A percentile compares a stretch with the other conserved stretches of the same genome.
Conservation (phyloP, 2,329 filamentous ascomycete genomes). For the Diplodia sapinea region DNA sequence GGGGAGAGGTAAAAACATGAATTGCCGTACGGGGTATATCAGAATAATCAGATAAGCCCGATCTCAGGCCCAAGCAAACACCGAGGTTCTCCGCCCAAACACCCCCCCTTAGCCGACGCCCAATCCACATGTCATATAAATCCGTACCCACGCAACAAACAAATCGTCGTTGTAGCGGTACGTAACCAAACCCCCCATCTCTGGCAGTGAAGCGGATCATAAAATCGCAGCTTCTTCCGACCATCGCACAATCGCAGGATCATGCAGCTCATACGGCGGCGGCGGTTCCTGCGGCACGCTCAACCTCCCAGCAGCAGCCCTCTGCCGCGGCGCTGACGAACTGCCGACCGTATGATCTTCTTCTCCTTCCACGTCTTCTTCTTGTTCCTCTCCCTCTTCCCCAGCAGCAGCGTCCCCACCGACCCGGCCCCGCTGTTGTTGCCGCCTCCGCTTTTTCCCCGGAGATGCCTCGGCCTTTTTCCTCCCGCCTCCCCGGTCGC, state of each 20-base stretch:
- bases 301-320: not conserved
- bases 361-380: conserved; percentile 1
- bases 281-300: conserved; percentile 36
- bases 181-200: not conserved
- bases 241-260: conserved; percentile 30
- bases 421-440: conserved; percentile 12
- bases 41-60: conserved; percentile 27
- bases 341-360: not conserved
- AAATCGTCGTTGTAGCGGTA: not conserved
- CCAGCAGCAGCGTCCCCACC: not conserved
- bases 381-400: not conserved
- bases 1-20: conserved; percentile 2
- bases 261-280: conserved; percentile 14
- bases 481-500: not conserved
- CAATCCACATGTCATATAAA: not conserved
- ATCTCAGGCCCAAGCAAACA: conserved; percentile 7
- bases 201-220: not conserved
- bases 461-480: conserved; percentile 33
- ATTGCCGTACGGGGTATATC: conserved; percentile 29
- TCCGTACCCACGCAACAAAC: not conserved
- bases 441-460: conserved; percentile 32
- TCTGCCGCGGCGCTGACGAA: not conserved
- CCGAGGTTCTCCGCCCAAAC: conserved; percentile 7
- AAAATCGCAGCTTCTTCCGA: not conserved
- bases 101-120: not conserved